A percentile compares a stretch with the other conserved stretches of the same genome.
Conservation (phyloP, 2,329 filamentous ascomycete species). For the Gnomoniopsis smithogilvyi region DNA sequence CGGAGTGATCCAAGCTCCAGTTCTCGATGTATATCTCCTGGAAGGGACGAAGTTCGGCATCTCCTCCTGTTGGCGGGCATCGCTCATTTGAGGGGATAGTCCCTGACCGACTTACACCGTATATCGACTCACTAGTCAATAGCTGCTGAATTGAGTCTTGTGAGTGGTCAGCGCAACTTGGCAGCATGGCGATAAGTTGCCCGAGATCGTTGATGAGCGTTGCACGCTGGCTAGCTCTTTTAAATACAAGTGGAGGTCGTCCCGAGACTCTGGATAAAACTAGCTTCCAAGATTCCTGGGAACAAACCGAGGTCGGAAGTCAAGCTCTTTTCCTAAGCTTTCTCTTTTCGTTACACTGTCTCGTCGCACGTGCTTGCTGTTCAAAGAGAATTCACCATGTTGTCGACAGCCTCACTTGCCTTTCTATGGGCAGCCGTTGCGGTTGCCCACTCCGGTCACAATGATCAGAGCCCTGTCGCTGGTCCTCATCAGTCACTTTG, state of each 20-base stretch:
- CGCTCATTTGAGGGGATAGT: background rate
- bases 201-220: background rate
- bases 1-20: background rate
- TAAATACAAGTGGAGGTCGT: background rate
- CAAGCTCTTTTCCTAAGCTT: background rate
- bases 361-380: background rate
- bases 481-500: conserved; percentile 74
- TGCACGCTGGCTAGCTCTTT: background rate
- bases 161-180: conserved; percentile 8
- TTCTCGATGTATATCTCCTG: conserved; percentile 3
- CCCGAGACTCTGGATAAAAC: background rate
- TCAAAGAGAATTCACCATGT: conserved; percentile 23
- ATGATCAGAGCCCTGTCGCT: conserved; percentile 55
- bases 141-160: conserved; percentile 7
- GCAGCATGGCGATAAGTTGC: conserved; percentile 13
- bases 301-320: conserved; percentile 7
- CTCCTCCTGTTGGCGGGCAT: conserved; percentile 1
- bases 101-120: conserved; percentile 7
- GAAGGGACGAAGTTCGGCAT: conserved; percentile 7
- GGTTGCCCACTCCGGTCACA: conserved; percentile 57
- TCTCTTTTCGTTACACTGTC: background rate
- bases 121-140: conserved; percentile 13
- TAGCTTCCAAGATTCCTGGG: background rate
- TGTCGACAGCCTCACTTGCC: conserved; percentile 27
- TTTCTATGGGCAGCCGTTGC: conserved; percentile 47